Evolutionary conservation across 805 yeast species (phyloP).

Genomic region (Starmerella apis): DNA sequence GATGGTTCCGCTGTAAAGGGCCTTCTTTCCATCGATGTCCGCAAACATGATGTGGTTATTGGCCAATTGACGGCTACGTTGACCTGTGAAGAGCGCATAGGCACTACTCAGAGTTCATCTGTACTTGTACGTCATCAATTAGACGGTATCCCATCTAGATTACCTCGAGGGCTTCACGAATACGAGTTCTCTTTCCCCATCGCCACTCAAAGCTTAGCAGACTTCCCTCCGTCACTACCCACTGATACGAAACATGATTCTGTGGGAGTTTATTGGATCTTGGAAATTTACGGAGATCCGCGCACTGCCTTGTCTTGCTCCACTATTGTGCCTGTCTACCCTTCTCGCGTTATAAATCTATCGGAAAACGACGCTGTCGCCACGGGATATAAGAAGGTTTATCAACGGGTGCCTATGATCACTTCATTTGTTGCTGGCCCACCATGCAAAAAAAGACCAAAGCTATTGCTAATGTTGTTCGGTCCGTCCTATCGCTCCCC

Average conservation of each 20-base stretch:
- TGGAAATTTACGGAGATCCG: neutral
- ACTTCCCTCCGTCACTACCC: neutral
- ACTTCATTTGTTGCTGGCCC: neutral
- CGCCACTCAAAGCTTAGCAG: neutral
- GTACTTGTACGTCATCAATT: neutral
- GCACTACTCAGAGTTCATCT: neutral
- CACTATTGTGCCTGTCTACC: neutral
- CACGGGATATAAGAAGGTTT: neutral
- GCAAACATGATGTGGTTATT: neutral
- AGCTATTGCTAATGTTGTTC: conserved; percentile 4
- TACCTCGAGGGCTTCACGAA: neutral
- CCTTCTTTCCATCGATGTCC: neutral
- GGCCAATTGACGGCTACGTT: neutral
- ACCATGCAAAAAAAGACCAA: conserved; percentile 3
- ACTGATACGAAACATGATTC: neutral
- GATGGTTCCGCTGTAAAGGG: neutral
- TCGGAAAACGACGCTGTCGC: neutral
- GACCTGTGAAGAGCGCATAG: neutral
- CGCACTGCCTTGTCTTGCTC: neutral
- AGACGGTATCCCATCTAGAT: neutral
- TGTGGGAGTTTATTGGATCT: conserved; percentile 1
- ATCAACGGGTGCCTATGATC: neutral
- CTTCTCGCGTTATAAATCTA: neutral
- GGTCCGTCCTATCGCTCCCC: conserved; percentile 11
- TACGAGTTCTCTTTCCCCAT: neutral